Percentiles rank a stretch among this genome's conserved stretches.
Evolutionary conservation across 2,329 filamentous ascomycete genomes (phyloP).

Genomic region (Fusarium verticillioides): DNA sequence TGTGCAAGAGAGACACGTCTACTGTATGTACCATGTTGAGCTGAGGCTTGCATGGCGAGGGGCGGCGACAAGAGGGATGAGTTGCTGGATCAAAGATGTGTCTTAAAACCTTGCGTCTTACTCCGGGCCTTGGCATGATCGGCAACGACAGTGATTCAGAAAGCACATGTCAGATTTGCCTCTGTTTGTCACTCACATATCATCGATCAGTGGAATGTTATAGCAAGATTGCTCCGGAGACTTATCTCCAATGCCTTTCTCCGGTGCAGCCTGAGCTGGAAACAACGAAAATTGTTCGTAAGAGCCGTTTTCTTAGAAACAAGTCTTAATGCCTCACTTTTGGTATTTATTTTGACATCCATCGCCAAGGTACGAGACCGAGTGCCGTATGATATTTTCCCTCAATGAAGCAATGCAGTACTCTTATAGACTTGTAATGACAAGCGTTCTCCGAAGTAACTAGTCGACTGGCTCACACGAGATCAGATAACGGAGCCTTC

Average conservation of each 20-base stretch:
- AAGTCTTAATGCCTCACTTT: neutral
- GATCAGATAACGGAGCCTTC: neutral
- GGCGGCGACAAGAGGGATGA: neutral
- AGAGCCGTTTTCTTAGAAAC: constrained; percentile 1
- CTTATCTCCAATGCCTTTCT: neutral
- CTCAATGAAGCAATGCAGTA: neutral
- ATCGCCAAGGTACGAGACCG: neutral
- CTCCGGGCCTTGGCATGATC: constrained; percentile 5
- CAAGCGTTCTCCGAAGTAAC: neutral
- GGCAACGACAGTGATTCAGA: neutral
- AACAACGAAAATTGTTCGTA: neutral
- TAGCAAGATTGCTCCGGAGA: neutral
- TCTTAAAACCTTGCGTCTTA: constrained; percentile 3
- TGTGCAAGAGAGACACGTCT: neutral
- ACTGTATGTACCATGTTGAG: neutral
- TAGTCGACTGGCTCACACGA: neutral
- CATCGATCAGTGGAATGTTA: constrained; percentile 4
- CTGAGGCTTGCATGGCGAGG: neutral
- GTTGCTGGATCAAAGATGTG: constrained; percentile 10
- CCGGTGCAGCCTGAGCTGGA: neutral
- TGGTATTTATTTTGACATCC: neutral
- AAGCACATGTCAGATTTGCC: neutral
- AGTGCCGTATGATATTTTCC: neutral
- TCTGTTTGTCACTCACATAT: constrained; percentile 1
- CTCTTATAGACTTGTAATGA: constrained; percentile 1